phyloP scores from a whole-genome alignment of 768 basidiomycete genomes.

The Scleroderma bovista region DNA sequence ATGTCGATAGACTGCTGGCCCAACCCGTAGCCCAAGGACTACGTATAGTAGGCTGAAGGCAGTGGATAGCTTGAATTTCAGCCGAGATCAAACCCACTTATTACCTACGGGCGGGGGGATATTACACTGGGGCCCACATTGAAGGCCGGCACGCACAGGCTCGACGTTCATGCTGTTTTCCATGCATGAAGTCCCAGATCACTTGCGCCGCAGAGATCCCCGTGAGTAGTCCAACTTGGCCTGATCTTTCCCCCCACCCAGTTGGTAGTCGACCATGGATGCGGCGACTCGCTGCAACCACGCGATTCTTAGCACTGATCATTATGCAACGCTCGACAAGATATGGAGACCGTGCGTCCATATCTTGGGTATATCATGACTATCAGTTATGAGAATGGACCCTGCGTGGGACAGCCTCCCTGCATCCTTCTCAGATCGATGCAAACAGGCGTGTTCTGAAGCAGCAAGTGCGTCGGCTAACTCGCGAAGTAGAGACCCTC shows the following conservation, averaged over 20 bases:
- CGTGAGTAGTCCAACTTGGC: not conserved
- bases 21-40: too few relatives aligned
- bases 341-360: not conserved
- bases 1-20: too few relatives aligned
- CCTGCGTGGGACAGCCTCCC: conserved; percentile 17
- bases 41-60: too few relatives aligned
- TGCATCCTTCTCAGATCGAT: conserved; percentile 5
- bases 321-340: not conserved
- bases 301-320: not conserved
- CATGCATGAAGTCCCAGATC: too few relatives aligned
- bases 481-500: not conserved
- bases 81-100: too few relatives aligned
- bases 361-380: conserved; percentile 12
- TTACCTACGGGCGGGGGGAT: too few relatives aligned
- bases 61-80: too few relatives aligned
- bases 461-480: not conserved
- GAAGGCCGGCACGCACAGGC: too few relatives aligned
- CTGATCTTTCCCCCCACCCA: too few relatives aligned
- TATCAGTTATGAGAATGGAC: conserved; percentile 12
- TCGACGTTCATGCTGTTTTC: too few relatives aligned
- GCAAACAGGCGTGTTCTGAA: not conserved
- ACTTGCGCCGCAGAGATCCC: not conserved
- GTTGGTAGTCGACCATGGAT: not conserved
- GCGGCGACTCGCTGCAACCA: conserved; percentile 6
- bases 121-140: too few relatives aligned